Conservation (phyloP, 73 alveolate species). For the Paramecium sexaurelia region DNA sequence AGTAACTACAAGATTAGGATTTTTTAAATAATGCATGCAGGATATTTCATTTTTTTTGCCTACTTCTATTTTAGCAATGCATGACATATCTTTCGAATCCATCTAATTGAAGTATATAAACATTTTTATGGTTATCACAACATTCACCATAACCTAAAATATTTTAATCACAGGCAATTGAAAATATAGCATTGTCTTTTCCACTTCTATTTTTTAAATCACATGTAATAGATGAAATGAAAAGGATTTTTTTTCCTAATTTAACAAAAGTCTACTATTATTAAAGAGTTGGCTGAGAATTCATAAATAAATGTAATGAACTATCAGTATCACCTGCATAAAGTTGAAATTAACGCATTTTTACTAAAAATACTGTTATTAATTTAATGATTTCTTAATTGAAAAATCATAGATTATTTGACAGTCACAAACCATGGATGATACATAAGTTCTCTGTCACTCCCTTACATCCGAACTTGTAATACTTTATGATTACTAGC, state of each 20-base stretch:
- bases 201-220: constrained; percentile 77
- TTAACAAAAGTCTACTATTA: constrained; percentile 71
- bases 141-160: constrained; percentile 87
- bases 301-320: constrained; percentile 75
- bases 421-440: constrained; percentile 91
- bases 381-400: constrained; percentile 74
- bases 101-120: constrained; percentile 73
- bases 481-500: constrained; percentile 84
- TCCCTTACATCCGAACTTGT: constrained; percentile 84
- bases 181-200: constrained; percentile 85
- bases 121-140: constrained; percentile 83
- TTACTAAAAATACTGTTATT: constrained; percentile 82
- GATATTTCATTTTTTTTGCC: constrained; percentile 83
- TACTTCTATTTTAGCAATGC: constrained; percentile 72
- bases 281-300: constrained; percentile 67
- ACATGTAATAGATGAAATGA: constrained; percentile 81
- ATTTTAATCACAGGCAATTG: constrained; percentile 86
- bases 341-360: constrained; percentile 79
- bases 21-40: constrained; percentile 83
- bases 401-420: constrained; percentile 83
- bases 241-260: constrained; percentile 77
- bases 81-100: constrained; percentile 85
- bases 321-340: constrained; percentile 95
- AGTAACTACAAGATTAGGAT: constrained; percentile 87
- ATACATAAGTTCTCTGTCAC: constrained; percentile 87